Evolutionary conservation across 148 eudicot species (phyloP), one percentile per base, ranked within the genome.

Genomic region (Tetragonia tetragonoides): DNA sequence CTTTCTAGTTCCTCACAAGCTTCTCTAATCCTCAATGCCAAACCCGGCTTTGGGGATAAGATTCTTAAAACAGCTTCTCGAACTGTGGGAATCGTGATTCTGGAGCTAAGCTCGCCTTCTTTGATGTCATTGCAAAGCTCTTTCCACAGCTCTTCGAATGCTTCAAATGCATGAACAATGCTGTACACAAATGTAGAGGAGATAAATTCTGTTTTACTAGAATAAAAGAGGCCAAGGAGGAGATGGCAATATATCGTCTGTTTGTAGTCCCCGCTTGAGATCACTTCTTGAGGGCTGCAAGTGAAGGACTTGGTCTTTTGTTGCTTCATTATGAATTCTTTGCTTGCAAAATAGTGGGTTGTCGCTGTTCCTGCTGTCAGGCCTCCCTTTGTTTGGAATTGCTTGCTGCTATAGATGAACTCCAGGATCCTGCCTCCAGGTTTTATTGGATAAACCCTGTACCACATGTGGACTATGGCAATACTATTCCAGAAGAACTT

Each of bases 221-320:
- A 81, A 74, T 70, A 83, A 79, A 68, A 76, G 56, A 92, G 86
- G 68, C 97, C 97, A 3, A 87, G 88, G 37, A 92, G 90, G 78
- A 92, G 90, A 70, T 92, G 97, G 42, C 97, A 92, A 34, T 92
- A 92, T 3, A 88, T 87, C 51, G 97, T 77, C 79, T 92, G 94
- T 24, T 80, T 81, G 83, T 84, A 89, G 72, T 90, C 97, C 7
- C 90, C 89, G 68, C 91, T 66, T 2, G 86, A 87, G 21, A 92
- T 89, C 15, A 92, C 97, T 79, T 83, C 90, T 5, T 74, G 70
- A 0, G 97, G 97, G 79, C 93, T 92, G 51, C 94, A 89, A 66
- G 87, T 86, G 82, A 78, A 88, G 16, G 87, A 76, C 17, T 83
- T 86, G 18, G 88, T 87, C 61, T 78, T 67, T 16, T 86, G 74